These are phyloP conservation scores for Evansstolkia leycettana DNA, from an alignment of 495 filamentous ascomycete genomes.

Conservation along the genomic window DNA sequence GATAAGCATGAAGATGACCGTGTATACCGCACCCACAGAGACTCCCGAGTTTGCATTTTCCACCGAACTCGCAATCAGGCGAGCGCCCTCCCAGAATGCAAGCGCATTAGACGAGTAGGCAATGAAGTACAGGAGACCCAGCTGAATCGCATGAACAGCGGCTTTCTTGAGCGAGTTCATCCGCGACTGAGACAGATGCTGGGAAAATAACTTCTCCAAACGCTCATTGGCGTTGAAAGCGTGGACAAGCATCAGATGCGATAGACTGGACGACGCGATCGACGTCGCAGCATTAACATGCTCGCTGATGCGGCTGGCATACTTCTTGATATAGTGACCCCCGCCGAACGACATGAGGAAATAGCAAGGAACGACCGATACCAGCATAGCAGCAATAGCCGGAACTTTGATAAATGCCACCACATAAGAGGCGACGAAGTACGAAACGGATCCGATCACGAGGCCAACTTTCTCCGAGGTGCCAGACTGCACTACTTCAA, in stretches of 20 bases:
- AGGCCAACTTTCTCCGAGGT: constrained; percentile 59
- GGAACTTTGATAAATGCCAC: constrained; percentile 51
- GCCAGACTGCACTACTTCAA: constrained; percentile 47
- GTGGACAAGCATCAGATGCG: constrained; percentile 36
- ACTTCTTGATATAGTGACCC: constrained; percentile 47
- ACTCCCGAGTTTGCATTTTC: constrained; percentile 14
- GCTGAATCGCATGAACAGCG: constrained; percentile 42
- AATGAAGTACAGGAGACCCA: constrained; percentile 57
- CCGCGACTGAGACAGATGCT: constrained; percentile 31
- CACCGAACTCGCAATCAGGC: constrained; percentile 36
- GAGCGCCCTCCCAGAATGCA: constrained; percentile 55
- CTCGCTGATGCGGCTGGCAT: constrained; percentile 38
- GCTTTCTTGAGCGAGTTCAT: constrained; percentile 46
- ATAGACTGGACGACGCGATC: constrained; percentile 36
- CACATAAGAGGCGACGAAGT: constrained; percentile 51
- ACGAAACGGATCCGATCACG: constrained; percentile 41
- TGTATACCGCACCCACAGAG: constrained; percentile 48
- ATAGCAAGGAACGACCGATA: constrained; percentile 53
- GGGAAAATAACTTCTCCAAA: constrained; percentile 41
- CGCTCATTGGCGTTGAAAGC: constrained; percentile 33
- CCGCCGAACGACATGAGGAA: constrained; percentile 52
- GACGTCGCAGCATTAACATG: constrained; percentile 35
- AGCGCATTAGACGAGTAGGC: constrained; percentile 52
- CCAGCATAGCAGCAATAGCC: constrained; percentile 23
- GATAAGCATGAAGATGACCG: constrained; percentile 53